Evolutionary conservation across 2,329 filamentous ascomycete species (phyloP).

Genomic region (Fusarium fracticaudum): DNA sequence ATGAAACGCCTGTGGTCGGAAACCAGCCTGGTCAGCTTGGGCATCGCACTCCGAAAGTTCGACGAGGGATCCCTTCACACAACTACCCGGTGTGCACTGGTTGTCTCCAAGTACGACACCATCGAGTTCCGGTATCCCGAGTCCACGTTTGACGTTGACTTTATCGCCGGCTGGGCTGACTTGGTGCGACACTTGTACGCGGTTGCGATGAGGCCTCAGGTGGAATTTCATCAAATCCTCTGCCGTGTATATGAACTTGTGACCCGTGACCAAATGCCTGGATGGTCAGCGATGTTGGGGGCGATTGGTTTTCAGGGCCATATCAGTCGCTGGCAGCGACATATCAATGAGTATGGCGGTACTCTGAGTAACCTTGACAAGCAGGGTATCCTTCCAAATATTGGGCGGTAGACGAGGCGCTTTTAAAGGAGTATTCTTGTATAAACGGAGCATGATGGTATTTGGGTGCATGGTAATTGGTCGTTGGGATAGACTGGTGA

Average conservation of each 20-base stretch:
- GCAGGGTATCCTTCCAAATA: slow-evolving; percentile 27
- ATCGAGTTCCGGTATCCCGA: slow-evolving; percentile 45
- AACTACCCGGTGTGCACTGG: slow-evolving; percentile 38
- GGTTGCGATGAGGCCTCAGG: slow-evolving; percentile 24
- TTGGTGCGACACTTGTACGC: slow-evolving; percentile 38
- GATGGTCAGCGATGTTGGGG: slow-evolving; percentile 33
- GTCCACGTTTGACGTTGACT: slow-evolving; percentile 39
- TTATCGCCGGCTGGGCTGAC: slow-evolving; percentile 39
- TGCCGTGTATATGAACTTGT: slow-evolving; percentile 38
- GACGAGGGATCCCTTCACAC: slow-evolving; percentile 36
- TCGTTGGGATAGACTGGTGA: neutral
- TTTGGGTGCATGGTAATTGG: neutral
- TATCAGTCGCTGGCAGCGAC: slow-evolving; percentile 19
- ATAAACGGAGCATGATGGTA: neutral
- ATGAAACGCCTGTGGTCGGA: slow-evolving; percentile 35
- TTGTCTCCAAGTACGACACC: slow-evolving; percentile 38
- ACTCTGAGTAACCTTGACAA: slow-evolving; percentile 34
- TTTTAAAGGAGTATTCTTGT: neutral
- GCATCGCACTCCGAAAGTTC: slow-evolving; percentile 33
- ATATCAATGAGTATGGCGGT: slow-evolving; percentile 21
- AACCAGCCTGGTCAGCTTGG: slow-evolving; percentile 8
- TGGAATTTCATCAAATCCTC: slow-evolving; percentile 28
- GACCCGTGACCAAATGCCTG: slow-evolving; percentile 25
- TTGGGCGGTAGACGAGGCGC: neutral
- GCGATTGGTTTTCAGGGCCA: slow-evolving; percentile 27